These are phyloP conservation scores for Kluyveromyces marxianus DNA, from an alignment of 1,139 yeast species.

Conservation along the genomic window DNA sequence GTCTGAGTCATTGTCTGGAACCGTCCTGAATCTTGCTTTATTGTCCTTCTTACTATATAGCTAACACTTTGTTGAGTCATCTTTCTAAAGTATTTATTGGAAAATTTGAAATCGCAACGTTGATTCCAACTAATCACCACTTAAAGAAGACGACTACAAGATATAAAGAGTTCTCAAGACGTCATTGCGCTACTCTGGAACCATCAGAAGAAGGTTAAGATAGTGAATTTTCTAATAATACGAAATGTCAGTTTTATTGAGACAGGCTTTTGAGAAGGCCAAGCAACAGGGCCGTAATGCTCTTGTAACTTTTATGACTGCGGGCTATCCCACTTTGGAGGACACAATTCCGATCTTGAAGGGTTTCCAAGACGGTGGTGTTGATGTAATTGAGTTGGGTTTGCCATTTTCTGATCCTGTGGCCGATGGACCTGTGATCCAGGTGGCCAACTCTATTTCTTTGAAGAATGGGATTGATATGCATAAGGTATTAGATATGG, in stretches of 20 bases:
- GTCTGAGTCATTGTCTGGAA: too few species aligned
- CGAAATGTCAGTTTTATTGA: conserved; percentile 56
- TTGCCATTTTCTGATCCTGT: conserved; percentile 98
- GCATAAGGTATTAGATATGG: conserved; percentile 57
- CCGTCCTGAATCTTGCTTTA: too few species aligned
- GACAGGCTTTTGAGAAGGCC: conserved; percentile 65
- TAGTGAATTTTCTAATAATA: background rate
- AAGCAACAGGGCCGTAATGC: conserved; percentile 77
- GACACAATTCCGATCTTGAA: conserved; percentile 81
- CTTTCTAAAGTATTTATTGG: too few species aligned
- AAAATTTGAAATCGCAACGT: too few species aligned
- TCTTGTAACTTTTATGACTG: conserved; percentile 85
- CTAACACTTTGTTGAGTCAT: too few species aligned
- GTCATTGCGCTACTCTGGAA: too few species aligned
- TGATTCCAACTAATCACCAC: too few species aligned
- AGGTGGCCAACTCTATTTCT: conserved; percentile 73
- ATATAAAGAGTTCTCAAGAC: too few species aligned
- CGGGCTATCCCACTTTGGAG: conserved; percentile 83
- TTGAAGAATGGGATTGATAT: conserved; percentile 77
- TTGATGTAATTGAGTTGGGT: conserved; percentile 89
- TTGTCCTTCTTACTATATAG: too few species aligned
- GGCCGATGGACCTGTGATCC: conserved; percentile 98
- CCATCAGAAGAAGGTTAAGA: too few species aligned
- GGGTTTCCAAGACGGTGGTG: conserved; percentile 92
- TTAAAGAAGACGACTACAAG: too few species aligned